A percentile compares a stretch with the other conserved stretches of the same genome.
These are phyloP conservation scores for Mariannaea sp. DNA, from an alignment of 2,329 filamentous ascomycete species.

Conservation along the genomic window DNA sequence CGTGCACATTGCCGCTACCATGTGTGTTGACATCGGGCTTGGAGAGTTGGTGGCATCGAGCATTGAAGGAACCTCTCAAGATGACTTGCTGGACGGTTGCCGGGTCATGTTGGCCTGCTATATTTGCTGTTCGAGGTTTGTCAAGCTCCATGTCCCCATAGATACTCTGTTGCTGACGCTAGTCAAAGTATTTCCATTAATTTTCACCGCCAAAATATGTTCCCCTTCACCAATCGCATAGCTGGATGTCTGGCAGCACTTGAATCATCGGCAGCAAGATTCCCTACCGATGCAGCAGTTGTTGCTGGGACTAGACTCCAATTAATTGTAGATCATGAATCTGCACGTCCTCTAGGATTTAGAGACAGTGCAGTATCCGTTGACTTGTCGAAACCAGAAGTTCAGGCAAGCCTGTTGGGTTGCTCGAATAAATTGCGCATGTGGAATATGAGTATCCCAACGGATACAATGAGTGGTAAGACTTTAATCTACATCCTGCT, in stretches of 20 bases:
- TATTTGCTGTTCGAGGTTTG: neutral
- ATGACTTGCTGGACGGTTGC: neutral
- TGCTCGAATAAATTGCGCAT: neutral
- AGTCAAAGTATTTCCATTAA: neutral
- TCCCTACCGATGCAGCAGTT: neutral
- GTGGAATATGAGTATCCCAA: neutral
- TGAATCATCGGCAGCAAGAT: neutral
- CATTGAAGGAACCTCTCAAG: neutral
- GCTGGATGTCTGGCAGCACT: neutral
- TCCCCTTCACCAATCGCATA: neutral
- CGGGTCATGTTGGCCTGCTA: neutral
- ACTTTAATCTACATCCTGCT: no score
- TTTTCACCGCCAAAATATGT: conserved; percentile 7
- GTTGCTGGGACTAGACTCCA: neutral
- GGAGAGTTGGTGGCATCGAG: neutral
- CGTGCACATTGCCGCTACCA: neutral
- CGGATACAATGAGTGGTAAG: neutral
- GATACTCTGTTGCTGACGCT: neutral
- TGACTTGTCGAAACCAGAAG: neutral
- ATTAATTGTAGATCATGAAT: neutral
- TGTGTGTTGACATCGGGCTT: neutral
- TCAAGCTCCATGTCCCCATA: neutral
- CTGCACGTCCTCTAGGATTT: neutral
- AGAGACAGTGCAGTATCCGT: neutral
- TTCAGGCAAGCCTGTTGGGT: neutral